phyloP scores from a whole-genome alignment of 192 early-diverging fungal species.

The Backusella macrospora region DNA sequence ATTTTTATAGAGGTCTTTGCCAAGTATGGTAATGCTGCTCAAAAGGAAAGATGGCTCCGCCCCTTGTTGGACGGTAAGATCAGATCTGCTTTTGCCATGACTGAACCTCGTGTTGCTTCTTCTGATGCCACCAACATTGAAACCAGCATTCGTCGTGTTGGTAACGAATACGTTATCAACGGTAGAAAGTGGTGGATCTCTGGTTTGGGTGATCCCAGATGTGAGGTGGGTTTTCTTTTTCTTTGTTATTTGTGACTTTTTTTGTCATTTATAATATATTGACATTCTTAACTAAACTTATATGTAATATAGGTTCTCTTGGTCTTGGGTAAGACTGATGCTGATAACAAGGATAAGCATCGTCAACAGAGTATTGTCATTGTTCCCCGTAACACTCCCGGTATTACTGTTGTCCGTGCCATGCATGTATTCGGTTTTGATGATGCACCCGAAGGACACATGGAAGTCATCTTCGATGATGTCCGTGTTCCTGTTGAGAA shows the following conservation, averaged over 20 bases:
- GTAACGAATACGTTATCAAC: constrained; percentile 70
- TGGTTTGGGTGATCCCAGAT: constrained; percentile 94
- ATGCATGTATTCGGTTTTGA: constrained; percentile 93
- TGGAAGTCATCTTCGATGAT: constrained; percentile 89
- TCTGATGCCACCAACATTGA: constrained; percentile 99
- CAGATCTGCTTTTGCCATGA: constrained; percentile 98
- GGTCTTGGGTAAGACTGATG: constrained; percentile 85
- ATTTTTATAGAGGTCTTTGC: constrained; percentile 79
- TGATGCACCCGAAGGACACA: constrained; percentile 96
- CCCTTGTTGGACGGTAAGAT: constrained; percentile 92
- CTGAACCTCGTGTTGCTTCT: constrained; percentile 92
- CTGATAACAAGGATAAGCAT: constrained; percentile 67
- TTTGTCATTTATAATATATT: not conserved
- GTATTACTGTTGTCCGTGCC: constrained; percentile 82
- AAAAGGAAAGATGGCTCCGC: constrained; percentile 78
- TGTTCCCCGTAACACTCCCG: constrained; percentile 83
- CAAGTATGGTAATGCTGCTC: constrained; percentile 86
- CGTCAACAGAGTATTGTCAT: constrained; percentile 89
- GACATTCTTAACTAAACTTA: no score
- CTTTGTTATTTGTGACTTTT: not conserved
- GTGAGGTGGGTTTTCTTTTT: constrained; percentile 75
- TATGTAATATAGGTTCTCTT: not conserved
- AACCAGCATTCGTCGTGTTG: constrained; percentile 71
- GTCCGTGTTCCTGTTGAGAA: constrained; percentile 86
- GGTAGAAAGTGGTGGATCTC: constrained; percentile 99